Evolutionary conservation across 352 stramenopile species (phyloP).

Genomic region (Globisporangium carolinianum): DNA sequence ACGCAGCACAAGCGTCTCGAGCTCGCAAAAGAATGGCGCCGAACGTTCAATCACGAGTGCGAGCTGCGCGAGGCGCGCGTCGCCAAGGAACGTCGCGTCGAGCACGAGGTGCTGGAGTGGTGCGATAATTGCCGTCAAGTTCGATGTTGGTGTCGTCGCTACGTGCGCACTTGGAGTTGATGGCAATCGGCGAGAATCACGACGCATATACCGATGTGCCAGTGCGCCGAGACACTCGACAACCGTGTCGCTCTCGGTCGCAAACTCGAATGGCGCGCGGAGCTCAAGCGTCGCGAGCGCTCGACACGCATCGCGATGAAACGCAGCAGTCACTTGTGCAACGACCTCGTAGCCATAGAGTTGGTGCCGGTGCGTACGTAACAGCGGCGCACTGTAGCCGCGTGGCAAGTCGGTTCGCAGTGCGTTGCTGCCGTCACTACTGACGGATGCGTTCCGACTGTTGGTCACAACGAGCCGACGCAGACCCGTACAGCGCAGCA

Average conservation of each 20-base stretch:
- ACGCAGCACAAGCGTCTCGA: conserved; percentile 32
- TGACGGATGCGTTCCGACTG: conserved; percentile 15
- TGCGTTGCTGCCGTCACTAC: not conserved
- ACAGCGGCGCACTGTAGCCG: conserved; percentile 3
- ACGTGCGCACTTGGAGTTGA: not conserved
- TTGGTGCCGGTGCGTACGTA: too few relatives aligned
- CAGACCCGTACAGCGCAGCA: conserved; percentile 39
- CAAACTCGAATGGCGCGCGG: conserved; percentile 51
- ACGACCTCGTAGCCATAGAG: conserved; percentile 27
- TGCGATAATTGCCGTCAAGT: not conserved
- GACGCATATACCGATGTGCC: conserved; percentile 1
- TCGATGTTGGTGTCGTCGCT: not conserved
- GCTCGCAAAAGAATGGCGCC: conserved; percentile 17
- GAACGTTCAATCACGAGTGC: conserved; percentile 20
- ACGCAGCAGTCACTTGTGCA: conserved; percentile 24
- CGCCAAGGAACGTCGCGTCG: conserved; percentile 52
- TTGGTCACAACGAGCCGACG: conserved; percentile 42
- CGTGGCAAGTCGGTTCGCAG: conserved; percentile 2
- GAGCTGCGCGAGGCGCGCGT: conserved; percentile 34
- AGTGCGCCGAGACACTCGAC: conserved; percentile 31
- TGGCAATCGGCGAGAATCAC: not conserved
- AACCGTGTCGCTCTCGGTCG: conserved; percentile 42
- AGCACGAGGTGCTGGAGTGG: conserved; percentile 36
- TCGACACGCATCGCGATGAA: conserved; percentile 28
- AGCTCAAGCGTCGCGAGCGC: conserved; percentile 36